Conservation (phyloP, 2,329 filamentous ascomycete genomes). For the Pseudocercospora cruenta region DNA sequence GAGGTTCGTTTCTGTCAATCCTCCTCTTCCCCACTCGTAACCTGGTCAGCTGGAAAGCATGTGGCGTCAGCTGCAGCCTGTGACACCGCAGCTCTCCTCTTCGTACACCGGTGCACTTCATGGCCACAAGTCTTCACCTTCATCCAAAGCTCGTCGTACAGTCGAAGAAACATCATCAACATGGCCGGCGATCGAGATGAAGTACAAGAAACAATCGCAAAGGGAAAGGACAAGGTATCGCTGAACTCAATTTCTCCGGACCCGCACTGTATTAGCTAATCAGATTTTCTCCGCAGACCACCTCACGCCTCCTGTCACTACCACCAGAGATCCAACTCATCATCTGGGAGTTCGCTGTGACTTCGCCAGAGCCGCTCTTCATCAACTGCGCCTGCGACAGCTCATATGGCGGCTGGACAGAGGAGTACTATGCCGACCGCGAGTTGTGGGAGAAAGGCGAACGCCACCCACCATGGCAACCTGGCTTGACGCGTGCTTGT, state of each 20-base stretch:
- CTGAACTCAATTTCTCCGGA: neutral
- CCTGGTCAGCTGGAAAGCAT: neutral
- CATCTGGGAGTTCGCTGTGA: constrained; percentile 31
- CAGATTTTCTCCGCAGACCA: neutral
- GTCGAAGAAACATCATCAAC: neutral
- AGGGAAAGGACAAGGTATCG: neutral
- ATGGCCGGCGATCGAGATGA: neutral
- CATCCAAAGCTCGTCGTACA: no score
- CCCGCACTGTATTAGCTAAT: neutral
- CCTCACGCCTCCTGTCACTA: constrained; percentile 17
- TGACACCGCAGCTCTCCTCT: neutral
- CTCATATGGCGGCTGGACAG: constrained; percentile 23
- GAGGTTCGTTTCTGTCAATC: no score
- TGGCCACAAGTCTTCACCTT: neutral
- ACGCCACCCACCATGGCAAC: constrained; percentile 25
- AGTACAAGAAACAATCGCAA: no score
- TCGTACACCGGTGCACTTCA: neutral
- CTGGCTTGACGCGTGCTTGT: constrained; percentile 26
- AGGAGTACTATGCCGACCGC: constrained; percentile 21
- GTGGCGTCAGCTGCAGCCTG: constrained; percentile 1
- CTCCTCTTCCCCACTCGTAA: constrained; percentile 4
- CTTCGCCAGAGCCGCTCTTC: constrained; percentile 19
- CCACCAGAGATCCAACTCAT: constrained; percentile 25
- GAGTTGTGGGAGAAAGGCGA: constrained; percentile 24
- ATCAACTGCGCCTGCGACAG: constrained; percentile 32